Evolutionary conservation across 345 rosid genomes (phyloP).

Genomic region (Abelmoschus esculentus): DNA sequence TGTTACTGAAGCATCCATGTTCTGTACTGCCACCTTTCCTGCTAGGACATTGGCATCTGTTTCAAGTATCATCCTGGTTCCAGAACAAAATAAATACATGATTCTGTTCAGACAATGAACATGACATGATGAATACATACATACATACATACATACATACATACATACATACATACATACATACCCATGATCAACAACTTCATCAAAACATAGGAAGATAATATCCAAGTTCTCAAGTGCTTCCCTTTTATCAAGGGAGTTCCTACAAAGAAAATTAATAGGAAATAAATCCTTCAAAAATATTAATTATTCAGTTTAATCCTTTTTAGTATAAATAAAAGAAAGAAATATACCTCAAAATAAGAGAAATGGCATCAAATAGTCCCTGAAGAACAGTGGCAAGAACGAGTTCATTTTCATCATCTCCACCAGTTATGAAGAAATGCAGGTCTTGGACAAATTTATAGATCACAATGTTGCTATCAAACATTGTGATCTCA

Average conservation of each 20-base stretch:
- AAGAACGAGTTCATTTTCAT: constrained; percentile 80
- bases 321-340: not conserved
- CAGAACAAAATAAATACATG: not conserved
- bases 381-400: constrained; percentile 78
- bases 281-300: too few species aligned
- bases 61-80: constrained; percentile 75
- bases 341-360: constrained; percentile 52
- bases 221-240: constrained; percentile 83
- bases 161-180: not conserved
- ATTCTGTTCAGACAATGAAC: not conserved
- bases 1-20: constrained; percentile 64
- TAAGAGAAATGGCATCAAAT: constrained; percentile 70
- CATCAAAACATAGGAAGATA: constrained; percentile 53
- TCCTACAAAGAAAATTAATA: constrained; percentile 30
- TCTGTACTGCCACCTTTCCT: constrained; percentile 78
- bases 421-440: constrained; percentile 77
- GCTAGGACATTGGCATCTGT: constrained; percentile 74
- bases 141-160: not conserved
- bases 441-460: constrained; percentile 85
- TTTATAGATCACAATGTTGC: constrained; percentile 62
- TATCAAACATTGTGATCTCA: constrained; percentile 70
- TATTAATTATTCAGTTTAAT: too few species aligned
- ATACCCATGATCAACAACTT: constrained; percentile 91
- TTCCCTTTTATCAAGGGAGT: constrained; percentile 77
- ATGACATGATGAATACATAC: not conserved